Base-by-base conservation (phyloP, 1,284 basidiomycete genomes). In the Pseudozyma hubeiensis region DNA sequence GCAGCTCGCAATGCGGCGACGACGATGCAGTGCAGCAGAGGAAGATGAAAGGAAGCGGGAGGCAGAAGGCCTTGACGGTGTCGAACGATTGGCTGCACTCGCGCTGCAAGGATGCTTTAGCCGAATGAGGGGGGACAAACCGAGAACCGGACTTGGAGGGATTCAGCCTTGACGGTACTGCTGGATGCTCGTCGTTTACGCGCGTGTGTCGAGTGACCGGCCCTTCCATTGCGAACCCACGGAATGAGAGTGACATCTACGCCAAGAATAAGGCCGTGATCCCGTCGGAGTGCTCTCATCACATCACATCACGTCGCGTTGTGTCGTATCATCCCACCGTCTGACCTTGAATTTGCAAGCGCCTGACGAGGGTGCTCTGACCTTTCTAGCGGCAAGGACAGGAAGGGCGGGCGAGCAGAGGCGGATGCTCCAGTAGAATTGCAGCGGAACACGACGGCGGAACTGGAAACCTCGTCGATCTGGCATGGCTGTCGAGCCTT, bases 81-180 rank as follows among this genome's bases (percentile, higher is more conserved):
- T 56, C 53, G 17, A 56, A 61, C 58, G 49, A 56, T 57, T 24
- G 24, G 53, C 44, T 60, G 64, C 64, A 43, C 34, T 58, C 49
- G 52, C n/a, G 45, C 53, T 67, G 64, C 64, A 67, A 67, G 59
- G 58, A 14, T 14, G 45, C 45, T 45, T 61, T 67, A 67, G 64
- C 64, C 64, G 64, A 67, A 54, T 44, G 34, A 9, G 47, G 40
- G 37, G 29, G 24, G 14, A 24, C n/a, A 24, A 24, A 24, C 24
- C 24, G 24, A 24, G 24, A 24, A 24, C 24, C 24, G 2, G 24
- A 24, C 24, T 24, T 24, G 24, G 24, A 24, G 24, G 24, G 24
- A 24, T 24, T 24, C 48, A 52, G 35, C 16, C 37, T 40, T 46
- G 44, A 44, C 30, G 43, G 35, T 31, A 17, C 34, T 17, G 50